Percentiles rank a stretch among this genome's conserved stretches.
Conservation (phyloP, 163 green algal species). For the Scenedesmus sp. region DNA sequence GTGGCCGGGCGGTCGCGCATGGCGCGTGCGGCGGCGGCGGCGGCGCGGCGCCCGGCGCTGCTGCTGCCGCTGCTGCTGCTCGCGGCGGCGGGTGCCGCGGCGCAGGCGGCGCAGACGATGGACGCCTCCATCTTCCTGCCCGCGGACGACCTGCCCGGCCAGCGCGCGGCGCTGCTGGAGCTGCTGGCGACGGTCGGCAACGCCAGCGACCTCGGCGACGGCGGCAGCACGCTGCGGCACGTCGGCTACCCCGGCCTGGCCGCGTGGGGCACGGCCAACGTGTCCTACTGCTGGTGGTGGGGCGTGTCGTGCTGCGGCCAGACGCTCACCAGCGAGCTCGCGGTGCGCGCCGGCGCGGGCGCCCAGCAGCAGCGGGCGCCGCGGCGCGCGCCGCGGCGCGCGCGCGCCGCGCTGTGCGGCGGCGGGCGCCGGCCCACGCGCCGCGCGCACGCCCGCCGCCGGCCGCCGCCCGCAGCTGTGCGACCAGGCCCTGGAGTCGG, state of each 20-base stretch:
- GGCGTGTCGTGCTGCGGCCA: slow-evolving; percentile 40
- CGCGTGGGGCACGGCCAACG: slow-evolving; percentile 12
- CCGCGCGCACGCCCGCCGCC: too few species aligned
- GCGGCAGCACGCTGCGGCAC: not conserved
- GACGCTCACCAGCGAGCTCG: slow-evolving; percentile 4
- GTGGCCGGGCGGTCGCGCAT: too few species aligned
- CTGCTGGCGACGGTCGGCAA: not conserved
- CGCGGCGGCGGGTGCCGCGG: not conserved
- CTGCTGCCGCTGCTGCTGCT: not conserved
- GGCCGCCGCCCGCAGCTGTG: too few species aligned
- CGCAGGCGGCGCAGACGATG: not conserved
- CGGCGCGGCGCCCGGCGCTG: too few species aligned
- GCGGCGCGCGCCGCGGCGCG: too few species aligned
- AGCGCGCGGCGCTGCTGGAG: slow-evolving; percentile 18
- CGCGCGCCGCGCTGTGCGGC: too few species aligned
- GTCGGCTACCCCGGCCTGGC: not conserved
- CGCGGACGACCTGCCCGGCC: slow-evolving; percentile 4
- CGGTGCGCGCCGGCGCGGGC: too few species aligned
- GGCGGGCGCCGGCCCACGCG: too few species aligned
- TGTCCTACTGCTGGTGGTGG: slow-evolving; percentile 47
- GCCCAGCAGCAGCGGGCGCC: too few species aligned
- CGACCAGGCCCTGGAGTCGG: not conserved
- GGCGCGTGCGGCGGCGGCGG: too few species aligned
- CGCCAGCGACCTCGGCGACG: not conserved
- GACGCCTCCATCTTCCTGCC: not conserved